phyloP scores from a whole-genome alignment of 768 basidiomycete species.

The Suillus brevipes region DNA sequence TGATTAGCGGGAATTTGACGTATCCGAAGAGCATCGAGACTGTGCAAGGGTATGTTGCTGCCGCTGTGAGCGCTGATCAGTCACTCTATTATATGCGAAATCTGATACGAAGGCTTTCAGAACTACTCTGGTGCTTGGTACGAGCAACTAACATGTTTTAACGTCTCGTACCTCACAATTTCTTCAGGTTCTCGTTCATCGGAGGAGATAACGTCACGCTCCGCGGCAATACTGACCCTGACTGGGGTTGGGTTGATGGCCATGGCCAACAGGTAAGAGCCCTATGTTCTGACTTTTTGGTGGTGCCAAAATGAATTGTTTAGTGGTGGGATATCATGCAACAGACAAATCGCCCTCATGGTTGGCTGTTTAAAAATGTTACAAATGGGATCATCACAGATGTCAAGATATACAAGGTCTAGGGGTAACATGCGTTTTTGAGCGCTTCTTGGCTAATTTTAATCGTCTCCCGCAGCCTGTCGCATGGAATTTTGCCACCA shows the following conservation, averaged over 20 bases:
- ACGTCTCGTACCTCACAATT: neutral
- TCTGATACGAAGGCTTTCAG: constrained; percentile 24
- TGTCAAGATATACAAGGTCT: constrained; percentile 58
- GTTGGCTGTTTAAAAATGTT: constrained; percentile 54
- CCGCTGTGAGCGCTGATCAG: constrained; percentile 36
- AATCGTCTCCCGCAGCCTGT: constrained; percentile 41
- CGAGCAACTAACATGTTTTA: neutral
- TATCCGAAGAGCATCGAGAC: constrained; percentile 53
- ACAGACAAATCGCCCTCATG: constrained; percentile 56
- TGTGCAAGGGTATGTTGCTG: constrained; percentile 48
- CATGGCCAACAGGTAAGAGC: constrained; percentile 52
- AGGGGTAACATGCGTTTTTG: neutral
- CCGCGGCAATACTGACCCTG: constrained; percentile 50
- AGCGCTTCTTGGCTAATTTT: constrained; percentile 3
- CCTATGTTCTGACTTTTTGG: neutral
- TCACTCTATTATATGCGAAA: neutral
- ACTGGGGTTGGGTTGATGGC: constrained; percentile 67
- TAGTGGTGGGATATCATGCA: constrained; percentile 62
- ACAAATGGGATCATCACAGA: constrained; percentile 53
- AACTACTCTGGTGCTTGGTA: constrained; percentile 49
- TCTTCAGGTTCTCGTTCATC: constrained; percentile 50
- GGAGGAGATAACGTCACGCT: constrained; percentile 61
- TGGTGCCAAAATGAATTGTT: neutral
- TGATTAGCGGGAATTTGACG: constrained; percentile 57
- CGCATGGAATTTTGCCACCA: constrained; percentile 59